Evolutionary conservation across 129 eudicot species (phyloP), one percentile per base, ranked within the genome.

Genomic region (Centaurea solstitialis): DNA sequence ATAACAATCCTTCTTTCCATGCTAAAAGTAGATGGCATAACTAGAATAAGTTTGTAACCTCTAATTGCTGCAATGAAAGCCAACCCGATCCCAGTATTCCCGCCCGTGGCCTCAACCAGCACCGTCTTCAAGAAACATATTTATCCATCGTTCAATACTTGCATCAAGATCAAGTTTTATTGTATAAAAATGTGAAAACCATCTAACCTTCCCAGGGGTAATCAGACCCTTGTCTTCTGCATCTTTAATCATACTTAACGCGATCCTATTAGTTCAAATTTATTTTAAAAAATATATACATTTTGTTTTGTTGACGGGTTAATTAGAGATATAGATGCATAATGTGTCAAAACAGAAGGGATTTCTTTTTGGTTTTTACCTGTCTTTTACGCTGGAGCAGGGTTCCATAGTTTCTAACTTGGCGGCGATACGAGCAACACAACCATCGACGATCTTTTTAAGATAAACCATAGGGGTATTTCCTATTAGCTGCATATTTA

Each of bases 141-240:
- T 13, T 21, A n/a, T 39, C 7, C 33, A 5, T 30, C 18, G 9
- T 43, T 50, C 13, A 78, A 5, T 0, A 39, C 50, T 10, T 37
- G 47, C 67, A 65, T 66, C 65, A 64, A 73, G 6, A 77, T 5
- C 33, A 24, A 33, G 26, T 33, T 3, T 33, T 2, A 26, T 30
- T 37, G 35, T 45, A 21, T 33, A 67, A 20, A 18, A 7, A 82
- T 11, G 23, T 37, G 61, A 26, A 70, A 23, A 37, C 11, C 28
- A 66, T 76, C 84, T 72, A 80, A 90, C 93, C 91, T 92, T 90
- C 35, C 93, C 94, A 37, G 97, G 91, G 57, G 83, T 72, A 80
- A 92, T 92, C 6, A 83, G 84, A 73, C 97, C 97, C 83, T 88
- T 92, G 23, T 92, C 91, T 82, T 90, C 94, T 37, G 97, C 97